phyloP scores from a whole-genome alignment of 176 grass and related monocot species.

The Triticum turgidum region DNA sequence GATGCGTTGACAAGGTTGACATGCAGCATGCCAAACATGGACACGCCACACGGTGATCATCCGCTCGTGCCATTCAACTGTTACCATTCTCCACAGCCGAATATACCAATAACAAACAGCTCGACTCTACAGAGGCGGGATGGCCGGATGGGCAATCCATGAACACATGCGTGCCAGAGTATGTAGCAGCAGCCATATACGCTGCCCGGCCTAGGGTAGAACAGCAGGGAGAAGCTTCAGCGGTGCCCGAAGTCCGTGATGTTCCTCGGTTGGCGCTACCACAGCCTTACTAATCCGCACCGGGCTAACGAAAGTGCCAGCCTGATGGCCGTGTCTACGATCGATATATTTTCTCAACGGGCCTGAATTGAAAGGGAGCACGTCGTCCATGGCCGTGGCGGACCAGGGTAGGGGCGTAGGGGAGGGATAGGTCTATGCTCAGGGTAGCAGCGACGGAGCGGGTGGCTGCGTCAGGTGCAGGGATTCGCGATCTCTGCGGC shows the following conservation, averaged over 20 bases:
- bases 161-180: not conserved
- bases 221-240: conserved; percentile 31
- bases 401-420: no score
- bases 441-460: not conserved
- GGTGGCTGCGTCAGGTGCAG: not conserved
- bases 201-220: not conserved
- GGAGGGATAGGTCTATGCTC: no score
- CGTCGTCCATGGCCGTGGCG: no score
- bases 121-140: no score
- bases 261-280: not conserved
- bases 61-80: not conserved
- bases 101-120: no score
- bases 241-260: conserved; percentile 9
- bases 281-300: not conserved
- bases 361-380: not conserved
- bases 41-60: not conserved
- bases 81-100: not conserved
- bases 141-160: no score
- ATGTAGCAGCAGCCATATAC: not conserved
- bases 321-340: not conserved
- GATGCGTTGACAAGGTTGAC: not conserved
- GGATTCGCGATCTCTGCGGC: conserved; percentile 19
- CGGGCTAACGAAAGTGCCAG: not conserved
- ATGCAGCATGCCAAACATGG: not conserved
- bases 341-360: not conserved